Evolutionary conservation across 192 early-diverging fungal species (phyloP), one percentile per base, ranked within the genome.

Genomic region (Rhizoclosmatium globosum): DNA sequence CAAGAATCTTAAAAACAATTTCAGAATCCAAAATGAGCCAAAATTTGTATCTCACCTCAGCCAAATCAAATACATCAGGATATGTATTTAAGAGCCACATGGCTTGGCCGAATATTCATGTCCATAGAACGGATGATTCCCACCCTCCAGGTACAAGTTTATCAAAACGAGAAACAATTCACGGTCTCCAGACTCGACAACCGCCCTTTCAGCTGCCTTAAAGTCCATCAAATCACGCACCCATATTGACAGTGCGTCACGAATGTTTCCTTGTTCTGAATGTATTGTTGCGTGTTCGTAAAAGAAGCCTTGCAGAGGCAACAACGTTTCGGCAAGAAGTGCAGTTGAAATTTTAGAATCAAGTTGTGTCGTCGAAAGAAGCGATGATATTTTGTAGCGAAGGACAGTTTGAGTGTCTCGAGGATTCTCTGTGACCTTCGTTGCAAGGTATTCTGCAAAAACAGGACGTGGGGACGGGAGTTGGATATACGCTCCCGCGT

Each of bases 1-100:
- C 75, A 2, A 86, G 62, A 39, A 86, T 70, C 81, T 84, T 44
- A 23, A 46, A 45, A 57, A 31, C 13, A 21, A 39, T 23, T 3
- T 71, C 38, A n/a, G 13, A n/a, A 76, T 53, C 45, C 3, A 7
- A 64, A 59, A 47, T 38, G 11, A 13, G 41, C 15, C 58, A 47
- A 39, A 53, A 31, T 9, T 3, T 43, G 19, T 23, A 70, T 42
- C 17, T 15, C 21, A 85, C 83, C 78, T 80, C 44, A 13, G 80
- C 11, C 53, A 84, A 19, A 44, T 83, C 71, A 46, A 85, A 81
- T 45, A 48, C 43, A 23, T 43, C 9, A 19, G 82, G 47, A 56
- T 84, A 74, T 31, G 44, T 23, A 45, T 80, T 83, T 13, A 85
- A 50, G 31, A 85, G 47, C 17, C 43, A 21, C 13, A 83, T 23